A percentile compares a stretch with the other conserved stretches of the same genome.
phyloP scores from a whole-genome alignment of 2,329 filamentous ascomycete species.

The Exophiala alcalophila region DNA sequence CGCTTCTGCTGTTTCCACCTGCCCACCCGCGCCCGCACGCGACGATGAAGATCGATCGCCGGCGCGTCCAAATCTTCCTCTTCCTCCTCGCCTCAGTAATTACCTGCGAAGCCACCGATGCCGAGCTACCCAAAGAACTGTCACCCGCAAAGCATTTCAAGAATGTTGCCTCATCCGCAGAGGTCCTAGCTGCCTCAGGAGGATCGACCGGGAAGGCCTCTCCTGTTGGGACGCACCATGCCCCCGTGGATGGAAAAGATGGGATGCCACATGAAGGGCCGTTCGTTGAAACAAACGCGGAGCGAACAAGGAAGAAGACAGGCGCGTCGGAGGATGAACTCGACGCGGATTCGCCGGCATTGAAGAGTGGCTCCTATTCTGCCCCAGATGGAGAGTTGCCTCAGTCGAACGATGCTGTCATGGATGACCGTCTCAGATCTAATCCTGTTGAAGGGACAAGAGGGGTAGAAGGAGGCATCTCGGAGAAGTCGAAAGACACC shows the following conservation, averaged over 20 bases:
- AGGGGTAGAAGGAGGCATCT: slow-evolving; percentile 85
- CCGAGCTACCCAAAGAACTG: slow-evolving; percentile 9
- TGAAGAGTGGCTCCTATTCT: slow-evolving; percentile 38
- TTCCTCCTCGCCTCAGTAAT: slow-evolving; percentile 38
- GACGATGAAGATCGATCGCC: slow-evolving; percentile 36
- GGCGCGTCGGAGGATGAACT: slow-evolving; percentile 32
- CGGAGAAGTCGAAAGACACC: slow-evolving; percentile 76
- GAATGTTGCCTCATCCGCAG: neutral
- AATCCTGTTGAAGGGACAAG: slow-evolving; percentile 80
- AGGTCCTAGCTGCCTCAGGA: slow-evolving; percentile 15
- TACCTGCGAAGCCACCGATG: slow-evolving; percentile 28
- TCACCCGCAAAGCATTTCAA: slow-evolving; percentile 7
- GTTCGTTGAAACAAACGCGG: slow-evolving; percentile 52
- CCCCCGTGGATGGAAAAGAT: slow-evolving; percentile 87
- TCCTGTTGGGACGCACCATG: slow-evolving; percentile 66
- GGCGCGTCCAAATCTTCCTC: slow-evolving; percentile 36
- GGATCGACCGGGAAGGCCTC: slow-evolving; percentile 21
- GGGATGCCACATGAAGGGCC: slow-evolving; percentile 91
- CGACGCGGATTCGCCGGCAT: slow-evolving; percentile 32
- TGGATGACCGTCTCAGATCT: slow-evolving; percentile 79
- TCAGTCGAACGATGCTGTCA: slow-evolving; percentile 71
- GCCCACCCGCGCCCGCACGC: slow-evolving; percentile 10
- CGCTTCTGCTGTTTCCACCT: slow-evolving; percentile 1
- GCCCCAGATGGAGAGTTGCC: slow-evolving; percentile 44
- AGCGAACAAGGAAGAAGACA: slow-evolving; percentile 45